These are phyloP conservation scores for barley (Hordeum vulgare) DNA, from an alignment of 176 grass and related monocot genomes.

Conservation along the genomic window DNA sequence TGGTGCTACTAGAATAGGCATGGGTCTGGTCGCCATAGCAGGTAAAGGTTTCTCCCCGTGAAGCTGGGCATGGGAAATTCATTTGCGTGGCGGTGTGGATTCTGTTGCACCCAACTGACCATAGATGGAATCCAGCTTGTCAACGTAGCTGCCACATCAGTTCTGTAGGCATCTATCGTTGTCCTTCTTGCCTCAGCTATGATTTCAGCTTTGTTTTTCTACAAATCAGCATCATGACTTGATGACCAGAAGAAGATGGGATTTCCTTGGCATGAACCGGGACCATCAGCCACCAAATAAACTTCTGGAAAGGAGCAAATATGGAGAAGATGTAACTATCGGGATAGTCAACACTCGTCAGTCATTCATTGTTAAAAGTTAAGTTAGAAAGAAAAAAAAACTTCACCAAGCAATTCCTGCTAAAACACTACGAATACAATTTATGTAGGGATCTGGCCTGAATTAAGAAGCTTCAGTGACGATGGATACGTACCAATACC, in stretches of 20 bases:
- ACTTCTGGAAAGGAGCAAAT: constrained; percentile 23
- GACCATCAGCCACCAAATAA: constrained; percentile 10
- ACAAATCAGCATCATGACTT: constrained; percentile 12
- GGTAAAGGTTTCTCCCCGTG: no score
- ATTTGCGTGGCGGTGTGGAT: no score
- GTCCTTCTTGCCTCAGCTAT: no score
- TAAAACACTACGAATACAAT: background rate
- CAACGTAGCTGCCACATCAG: no score
- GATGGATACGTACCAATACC: constrained; percentile 11
- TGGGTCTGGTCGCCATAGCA: no score
- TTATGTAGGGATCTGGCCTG: constrained; percentile 31
- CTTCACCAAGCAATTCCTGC: background rate
- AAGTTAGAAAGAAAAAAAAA: background rate
- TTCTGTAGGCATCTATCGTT: no score
- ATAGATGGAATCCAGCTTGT: no score
- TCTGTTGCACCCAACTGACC: no score
- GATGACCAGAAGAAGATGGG: constrained; percentile 31
- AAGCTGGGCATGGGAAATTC: no score
- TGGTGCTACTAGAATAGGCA: no score
- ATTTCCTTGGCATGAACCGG: constrained; percentile 18
- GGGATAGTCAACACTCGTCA: constrained; percentile 12
- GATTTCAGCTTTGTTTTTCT: no score
- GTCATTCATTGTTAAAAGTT: background rate
- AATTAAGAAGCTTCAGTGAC: constrained; percentile 34
- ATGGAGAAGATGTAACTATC: constrained; percentile 37